A percentile compares a stretch with the other conserved stretches of the same genome.
Evolutionary conservation across 768 basidiomycete species (phyloP).

Genomic region (Suillus spraguei): DNA sequence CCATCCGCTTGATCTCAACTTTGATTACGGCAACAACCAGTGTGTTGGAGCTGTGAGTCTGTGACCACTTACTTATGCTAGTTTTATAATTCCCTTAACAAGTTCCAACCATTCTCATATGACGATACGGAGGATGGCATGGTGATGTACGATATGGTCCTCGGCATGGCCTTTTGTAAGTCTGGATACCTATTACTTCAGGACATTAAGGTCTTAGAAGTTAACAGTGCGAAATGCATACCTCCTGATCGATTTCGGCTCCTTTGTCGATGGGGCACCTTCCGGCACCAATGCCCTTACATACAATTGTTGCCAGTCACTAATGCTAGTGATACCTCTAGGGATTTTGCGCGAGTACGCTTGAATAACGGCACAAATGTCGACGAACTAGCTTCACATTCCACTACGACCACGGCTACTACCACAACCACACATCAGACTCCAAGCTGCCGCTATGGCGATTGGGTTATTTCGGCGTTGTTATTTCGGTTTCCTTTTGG

Average conservation of each 20-base stretch:
- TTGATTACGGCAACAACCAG: slow-evolving; percentile 20
- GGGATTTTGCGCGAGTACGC: slow-evolving; percentile 21
- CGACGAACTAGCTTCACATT: slow-evolving; percentile 22
- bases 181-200: slow-evolving; percentile 17
- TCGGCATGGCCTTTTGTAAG: slow-evolving; percentile 76
- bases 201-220: neutral
- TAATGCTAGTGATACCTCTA: slow-evolving; percentile 40
- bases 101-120: slow-evolving; percentile 74
- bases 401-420: slow-evolving; percentile 37
- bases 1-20: slow-evolving; percentile 64
- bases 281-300: slow-evolving; percentile 49
- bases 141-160: slow-evolving; percentile 56
- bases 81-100: slow-evolving; percentile 7
- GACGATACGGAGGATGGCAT: slow-evolving; percentile 33
- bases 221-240: slow-evolving; percentile 66
- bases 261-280: slow-evolving; percentile 50
- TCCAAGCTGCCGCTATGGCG: slow-evolving; percentile 6
- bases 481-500: slow-evolving; percentile 15
- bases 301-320: slow-evolving; percentile 66
- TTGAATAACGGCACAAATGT: slow-evolving; percentile 1
- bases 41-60: slow-evolving; percentile 50
- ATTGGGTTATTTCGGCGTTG: slow-evolving; percentile 21
- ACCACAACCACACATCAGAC: slow-evolving; percentile 26
- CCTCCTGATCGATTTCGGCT: slow-evolving; percentile 63
- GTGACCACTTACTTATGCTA: neutral